Conservation (phyloP, 1,284 basidiomycete species). For the Porogramme epimiltina region DNA sequence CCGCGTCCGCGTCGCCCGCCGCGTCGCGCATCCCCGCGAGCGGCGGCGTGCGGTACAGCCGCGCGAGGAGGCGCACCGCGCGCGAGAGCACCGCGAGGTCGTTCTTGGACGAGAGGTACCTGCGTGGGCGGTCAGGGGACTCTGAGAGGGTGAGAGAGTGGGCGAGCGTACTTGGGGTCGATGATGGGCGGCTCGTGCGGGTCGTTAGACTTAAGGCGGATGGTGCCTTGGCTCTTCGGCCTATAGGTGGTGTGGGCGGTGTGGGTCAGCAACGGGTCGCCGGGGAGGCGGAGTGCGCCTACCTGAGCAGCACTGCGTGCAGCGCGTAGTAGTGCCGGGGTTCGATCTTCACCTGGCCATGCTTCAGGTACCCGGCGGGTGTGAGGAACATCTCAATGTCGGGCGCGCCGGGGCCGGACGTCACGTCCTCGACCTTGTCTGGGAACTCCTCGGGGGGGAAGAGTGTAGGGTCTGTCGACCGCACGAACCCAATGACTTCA, state of each 20-base stretch:
- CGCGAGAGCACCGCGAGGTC: slow-evolving; percentile 59
- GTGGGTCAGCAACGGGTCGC: neutral
- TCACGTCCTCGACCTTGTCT: slow-evolving; percentile 45
- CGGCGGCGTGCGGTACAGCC: slow-evolving; percentile 52
- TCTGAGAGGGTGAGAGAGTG: no score
- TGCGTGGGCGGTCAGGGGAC: neutral
- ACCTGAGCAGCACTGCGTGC: slow-evolving; percentile 29
- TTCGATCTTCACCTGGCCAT: slow-evolving; percentile 20
- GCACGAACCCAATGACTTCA: slow-evolving; percentile 59
- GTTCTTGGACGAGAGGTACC: slow-evolving; percentile 51
- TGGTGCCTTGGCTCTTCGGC: slow-evolving; percentile 44
- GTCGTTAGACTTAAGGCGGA: slow-evolving; percentile 41
- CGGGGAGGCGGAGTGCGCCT: neutral
- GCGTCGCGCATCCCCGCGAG: slow-evolving; percentile 49
- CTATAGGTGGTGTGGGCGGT: slow-evolving; percentile 23
- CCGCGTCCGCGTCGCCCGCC: slow-evolving; percentile 23
- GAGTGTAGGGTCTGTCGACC: slow-evolving; percentile 52
- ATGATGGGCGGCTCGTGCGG: slow-evolving; percentile 46
- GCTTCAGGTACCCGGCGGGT: slow-evolving; percentile 45
- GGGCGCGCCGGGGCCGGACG: slow-evolving; percentile 55
- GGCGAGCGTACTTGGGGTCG: slow-evolving; percentile 33
- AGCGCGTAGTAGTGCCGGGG: slow-evolving; percentile 31
- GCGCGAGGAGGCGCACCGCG: slow-evolving; percentile 50
- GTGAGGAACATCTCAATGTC: slow-evolving; percentile 63
- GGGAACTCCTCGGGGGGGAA: slow-evolving; percentile 46